phyloP scores from a whole-genome alignment of 192 early-diverging fungal species.

The Podila horticola region DNA sequence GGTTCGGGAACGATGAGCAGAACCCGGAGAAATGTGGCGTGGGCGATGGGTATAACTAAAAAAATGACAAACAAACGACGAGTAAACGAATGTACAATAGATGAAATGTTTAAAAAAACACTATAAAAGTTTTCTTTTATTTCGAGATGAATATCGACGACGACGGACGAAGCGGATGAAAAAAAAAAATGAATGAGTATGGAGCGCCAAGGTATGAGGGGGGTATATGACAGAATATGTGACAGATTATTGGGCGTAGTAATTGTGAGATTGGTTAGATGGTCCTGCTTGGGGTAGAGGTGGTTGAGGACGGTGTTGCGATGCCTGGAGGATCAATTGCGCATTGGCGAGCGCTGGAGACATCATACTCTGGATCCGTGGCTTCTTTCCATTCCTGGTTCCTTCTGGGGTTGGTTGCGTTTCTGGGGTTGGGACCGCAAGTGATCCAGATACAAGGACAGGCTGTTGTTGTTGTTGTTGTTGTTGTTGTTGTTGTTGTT shows the following conservation, averaged over 20 bases:
- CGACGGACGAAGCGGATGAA: no score
- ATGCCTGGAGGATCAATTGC: conserved; percentile 31
- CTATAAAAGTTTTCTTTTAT: no score
- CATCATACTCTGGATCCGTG: conserved; percentile 10
- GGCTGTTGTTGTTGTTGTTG: not conserved
- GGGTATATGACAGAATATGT: not conserved
- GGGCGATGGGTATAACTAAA: conserved; percentile 34
- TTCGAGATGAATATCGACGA: no score
- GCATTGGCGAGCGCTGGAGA: conserved; percentile 34
- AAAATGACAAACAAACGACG: not conserved
- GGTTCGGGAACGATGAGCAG: conserved; percentile 25
- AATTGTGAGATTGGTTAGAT: not conserved
- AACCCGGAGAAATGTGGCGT: conserved; percentile 39
- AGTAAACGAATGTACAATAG: no score
- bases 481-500: not conserved
- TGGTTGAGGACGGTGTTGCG: conserved; percentile 8
- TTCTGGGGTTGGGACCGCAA: not conserved
- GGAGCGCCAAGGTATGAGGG: no score
- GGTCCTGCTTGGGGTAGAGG: not conserved
- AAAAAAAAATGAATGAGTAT: no score
- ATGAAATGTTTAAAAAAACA: no score
- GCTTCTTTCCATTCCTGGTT: not conserved
- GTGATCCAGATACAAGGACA: not conserved
- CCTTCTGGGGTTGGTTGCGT: not conserved
- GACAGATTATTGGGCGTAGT: not conserved